Evolutionary conservation across 257 asterid genomes (phyloP).

Genomic region (Verbascum thapsus): DNA sequence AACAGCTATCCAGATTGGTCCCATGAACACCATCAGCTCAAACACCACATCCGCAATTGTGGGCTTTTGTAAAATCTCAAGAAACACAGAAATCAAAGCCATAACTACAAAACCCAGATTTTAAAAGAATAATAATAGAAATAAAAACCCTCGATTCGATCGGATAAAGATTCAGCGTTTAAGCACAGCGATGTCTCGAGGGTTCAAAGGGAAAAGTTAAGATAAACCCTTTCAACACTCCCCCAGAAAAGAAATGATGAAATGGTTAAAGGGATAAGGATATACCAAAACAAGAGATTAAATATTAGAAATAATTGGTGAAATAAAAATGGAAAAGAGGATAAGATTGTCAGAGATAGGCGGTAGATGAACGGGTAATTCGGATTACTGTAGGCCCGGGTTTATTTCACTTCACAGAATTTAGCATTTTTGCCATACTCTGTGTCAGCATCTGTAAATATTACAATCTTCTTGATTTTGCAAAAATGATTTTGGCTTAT

Average conservation of each 20-base stretch:
- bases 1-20: slow-evolving; percentile 82
- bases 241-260: slow-evolving; percentile 11
- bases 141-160: slow-evolving; percentile 51
- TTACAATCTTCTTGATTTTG: not conserved
- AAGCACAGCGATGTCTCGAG: slow-evolving; percentile 57
- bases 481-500: no score
- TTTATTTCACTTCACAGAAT: not conserved
- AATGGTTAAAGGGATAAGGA: slow-evolving; percentile 11
- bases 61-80: slow-evolving; percentile 65
- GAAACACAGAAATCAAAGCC: slow-evolving; percentile 56
- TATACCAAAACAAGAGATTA: not conserved
- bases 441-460: not conserved
- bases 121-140: not conserved
- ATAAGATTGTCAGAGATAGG: not conserved
- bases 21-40: slow-evolving; percentile 61
- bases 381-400: not conserved
- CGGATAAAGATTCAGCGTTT: slow-evolving; percentile 46
- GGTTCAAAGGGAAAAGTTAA: slow-evolving; percentile 40
- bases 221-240: no score
- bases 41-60: slow-evolving; percentile 46
- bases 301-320: not conserved
- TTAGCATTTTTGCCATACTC: not conserved
- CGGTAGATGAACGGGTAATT: not conserved
- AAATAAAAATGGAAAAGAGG: no score
- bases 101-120: slow-evolving; percentile 28